Evolutionary conservation across 768 basidiomycete genomes (phyloP).

Genomic region (Lactarius sp.): DNA sequence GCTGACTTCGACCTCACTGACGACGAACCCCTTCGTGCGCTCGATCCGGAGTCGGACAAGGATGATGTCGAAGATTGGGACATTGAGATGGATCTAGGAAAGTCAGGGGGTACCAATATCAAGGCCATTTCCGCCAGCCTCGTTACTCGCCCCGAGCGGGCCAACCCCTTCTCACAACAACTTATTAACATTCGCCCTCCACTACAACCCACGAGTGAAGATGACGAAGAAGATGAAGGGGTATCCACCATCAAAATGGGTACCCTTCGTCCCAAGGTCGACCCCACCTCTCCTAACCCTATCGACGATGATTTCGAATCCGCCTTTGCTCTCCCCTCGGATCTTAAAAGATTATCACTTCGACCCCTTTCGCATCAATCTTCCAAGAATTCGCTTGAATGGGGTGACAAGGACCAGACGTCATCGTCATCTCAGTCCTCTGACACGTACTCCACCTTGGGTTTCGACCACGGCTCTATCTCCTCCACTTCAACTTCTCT

Average conservation of each 20-base stretch:
- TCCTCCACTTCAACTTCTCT: slow-evolving; percentile 69
- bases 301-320: slow-evolving; percentile 77
- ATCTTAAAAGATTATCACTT: slow-evolving; percentile 78
- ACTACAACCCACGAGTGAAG: slow-evolving; percentile 41
- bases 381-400: slow-evolving; percentile 81
- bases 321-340: slow-evolving; percentile 73
- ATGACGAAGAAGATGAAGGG: slow-evolving; percentile 75
- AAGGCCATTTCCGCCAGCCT: slow-evolving; percentile 38
- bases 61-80: slow-evolving; percentile 80
- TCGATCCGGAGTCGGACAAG: slow-evolving; percentile 55
- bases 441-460: slow-evolving; percentile 76
- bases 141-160: slow-evolving; percentile 37
- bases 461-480: slow-evolving; percentile 64
- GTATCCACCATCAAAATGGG: slow-evolving; percentile 79
- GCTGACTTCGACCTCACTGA: slow-evolving; percentile 85
- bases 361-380: slow-evolving; percentile 73
- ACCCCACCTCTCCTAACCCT: slow-evolving; percentile 31
- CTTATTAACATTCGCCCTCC: slow-evolving; percentile 67
- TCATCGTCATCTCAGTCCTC: slow-evolving; percentile 78
- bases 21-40: slow-evolving; percentile 58
- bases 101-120: slow-evolving; percentile 49
- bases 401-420: slow-evolving; percentile 80
- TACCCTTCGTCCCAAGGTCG: slow-evolving; percentile 35
- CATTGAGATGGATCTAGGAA: slow-evolving; percentile 62
- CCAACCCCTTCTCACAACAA: slow-evolving; percentile 35